Conservation (phyloP, 2,329 filamentous ascomycete genomes). For the Biscogniauxia sp. region DNA sequence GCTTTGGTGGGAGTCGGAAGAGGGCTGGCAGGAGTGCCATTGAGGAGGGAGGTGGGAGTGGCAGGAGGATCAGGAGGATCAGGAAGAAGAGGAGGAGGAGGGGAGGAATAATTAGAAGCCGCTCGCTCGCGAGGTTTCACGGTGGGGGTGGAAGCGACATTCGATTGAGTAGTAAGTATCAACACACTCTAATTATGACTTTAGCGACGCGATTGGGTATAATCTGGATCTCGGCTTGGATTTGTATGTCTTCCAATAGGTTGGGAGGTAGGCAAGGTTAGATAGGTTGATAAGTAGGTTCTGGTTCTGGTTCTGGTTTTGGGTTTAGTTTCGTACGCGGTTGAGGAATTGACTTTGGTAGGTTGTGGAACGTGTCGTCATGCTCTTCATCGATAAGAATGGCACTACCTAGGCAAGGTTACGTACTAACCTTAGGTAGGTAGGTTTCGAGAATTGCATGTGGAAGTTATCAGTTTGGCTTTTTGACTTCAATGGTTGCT, state of each 20-base stretch:
- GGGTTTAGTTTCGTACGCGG: background rate
- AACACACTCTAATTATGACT: background rate
- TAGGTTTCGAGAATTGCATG: background rate
- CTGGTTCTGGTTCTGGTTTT: too few relatives aligned
- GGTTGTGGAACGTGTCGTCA: background rate
- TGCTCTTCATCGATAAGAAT: background rate
- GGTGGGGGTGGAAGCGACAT: background rate
- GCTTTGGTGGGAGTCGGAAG: slow-evolving; percentile 54
- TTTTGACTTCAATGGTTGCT: background rate
- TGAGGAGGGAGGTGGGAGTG: background rate
- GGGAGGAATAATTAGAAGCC: too few relatives aligned
- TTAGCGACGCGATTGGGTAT: background rate
- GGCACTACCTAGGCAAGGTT: too few relatives aligned
- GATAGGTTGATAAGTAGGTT: too few relatives aligned
- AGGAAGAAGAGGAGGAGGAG: too few relatives aligned
- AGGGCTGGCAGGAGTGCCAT: slow-evolving; percentile 40
- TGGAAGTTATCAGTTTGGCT: background rate
- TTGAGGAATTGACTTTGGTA: background rate
- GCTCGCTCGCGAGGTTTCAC: background rate
- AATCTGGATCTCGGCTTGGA: too few relatives aligned
- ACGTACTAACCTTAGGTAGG: too few relatives aligned
- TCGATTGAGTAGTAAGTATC: background rate
- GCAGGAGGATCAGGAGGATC: background rate
- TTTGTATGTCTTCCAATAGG: too few relatives aligned
- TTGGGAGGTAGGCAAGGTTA: too few relatives aligned